Evolutionary conservation across 768 basidiomycete genomes (phyloP), one percentile per base, ranked within the genome.

Genomic region (Mycena latifolia): DNA sequence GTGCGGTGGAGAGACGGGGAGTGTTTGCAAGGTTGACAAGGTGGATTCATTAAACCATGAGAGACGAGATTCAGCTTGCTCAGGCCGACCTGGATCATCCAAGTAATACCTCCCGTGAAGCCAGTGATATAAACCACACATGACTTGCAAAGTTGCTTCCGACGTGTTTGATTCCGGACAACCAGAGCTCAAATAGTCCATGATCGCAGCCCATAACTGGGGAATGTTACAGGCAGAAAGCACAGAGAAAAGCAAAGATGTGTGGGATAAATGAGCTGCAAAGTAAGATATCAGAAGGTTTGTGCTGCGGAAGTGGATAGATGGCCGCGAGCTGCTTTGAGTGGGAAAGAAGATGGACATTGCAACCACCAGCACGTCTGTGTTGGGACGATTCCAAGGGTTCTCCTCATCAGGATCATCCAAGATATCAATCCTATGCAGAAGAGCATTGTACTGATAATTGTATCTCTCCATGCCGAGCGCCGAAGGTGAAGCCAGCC

Each of bases 121-220:
- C 15, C 15, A 50, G 48, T 31, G 28, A 37, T 50, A 28, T 29
- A 50, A 29, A 28, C 48, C 28, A 20, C 53, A 55, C 24, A 55
- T 55, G 15, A 41, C 53, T 27, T 55, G 37, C 53, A 55, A 25
- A 24, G 53, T 55, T 27, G 22, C 15, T 27, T 55, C 25, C 12
- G 37, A 10, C 10, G 39, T 18, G 17, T 41, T 55, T 9, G 35
- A 39, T 11, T 37, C 1, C 1, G 53, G 35, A 41, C 35, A 41
- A 14, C 37, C 37, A 25, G 35, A 20, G 33, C 10, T 12, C 24
- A 55, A 20, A 41, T 55, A 55, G 3, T 41, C 15, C 5, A 7
- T 39, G 2, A 55, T 25, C 7, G 53, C 53, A 41, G 4, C 25
- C 33, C n/a, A 41, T 20, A 55, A 41, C 12, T 55, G 25, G 8